These are phyloP conservation scores for Euphrasia arctica DNA, from an alignment of 305 asterid species.

Conservation along the genomic window DNA sequence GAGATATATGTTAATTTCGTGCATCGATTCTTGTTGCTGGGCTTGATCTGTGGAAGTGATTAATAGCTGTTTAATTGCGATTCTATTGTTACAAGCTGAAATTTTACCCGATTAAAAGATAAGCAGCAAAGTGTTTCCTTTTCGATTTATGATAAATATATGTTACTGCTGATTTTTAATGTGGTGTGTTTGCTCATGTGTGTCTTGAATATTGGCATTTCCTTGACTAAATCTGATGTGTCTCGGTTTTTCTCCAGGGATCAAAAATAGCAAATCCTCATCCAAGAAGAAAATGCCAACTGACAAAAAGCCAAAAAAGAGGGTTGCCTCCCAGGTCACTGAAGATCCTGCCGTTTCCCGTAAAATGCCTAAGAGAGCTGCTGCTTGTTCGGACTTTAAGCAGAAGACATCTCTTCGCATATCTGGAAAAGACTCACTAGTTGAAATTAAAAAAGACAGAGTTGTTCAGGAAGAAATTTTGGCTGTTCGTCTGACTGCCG, in stretches of 20 bases:
- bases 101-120: not conserved
- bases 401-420: constrained; percentile 49
- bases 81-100: not conserved
- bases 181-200: constrained; percentile 15
- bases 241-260: constrained; percentile 35
- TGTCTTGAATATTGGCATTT: constrained; percentile 7
- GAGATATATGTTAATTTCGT: not conserved
- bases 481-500: constrained; percentile 75
- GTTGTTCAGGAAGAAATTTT: constrained; percentile 66
- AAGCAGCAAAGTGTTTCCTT: not conserved
- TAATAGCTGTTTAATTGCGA: constrained; percentile 4
- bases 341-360: constrained; percentile 44
- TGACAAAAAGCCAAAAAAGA: constrained; percentile 49
- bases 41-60: not conserved
- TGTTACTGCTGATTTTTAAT: constrained; percentile 7
- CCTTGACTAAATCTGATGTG: constrained; percentile 9
- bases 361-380: constrained; percentile 86
- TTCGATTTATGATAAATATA: constrained; percentile 6
- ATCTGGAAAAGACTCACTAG: constrained; percentile 46
- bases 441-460: constrained; percentile 58
- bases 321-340: constrained; percentile 34
- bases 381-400: constrained; percentile 78
- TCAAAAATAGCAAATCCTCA: constrained; percentile 33
- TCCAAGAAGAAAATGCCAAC: constrained; percentile 38
- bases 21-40: not conserved